Evolutionary conservation across 169 alveolate species (phyloP).

Genomic region (Babesia divergens): DNA sequence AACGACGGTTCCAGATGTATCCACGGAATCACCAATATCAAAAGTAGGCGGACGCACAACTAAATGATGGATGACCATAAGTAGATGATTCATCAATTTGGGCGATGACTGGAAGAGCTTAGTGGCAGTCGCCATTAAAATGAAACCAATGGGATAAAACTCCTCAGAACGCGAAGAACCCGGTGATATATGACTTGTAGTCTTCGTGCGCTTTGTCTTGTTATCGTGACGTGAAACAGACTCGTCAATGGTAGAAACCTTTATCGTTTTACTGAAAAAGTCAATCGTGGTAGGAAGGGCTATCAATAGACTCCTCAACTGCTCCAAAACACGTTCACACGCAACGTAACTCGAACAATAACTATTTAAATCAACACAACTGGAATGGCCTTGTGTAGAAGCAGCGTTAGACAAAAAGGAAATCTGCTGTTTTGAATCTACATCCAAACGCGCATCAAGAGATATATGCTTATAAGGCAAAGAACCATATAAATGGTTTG

Average conservation of each 20-base stretch:
- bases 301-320: slow-evolving; percentile 68
- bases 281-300: slow-evolving; percentile 66
- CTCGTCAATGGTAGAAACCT: slow-evolving; percentile 17
- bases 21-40: neutral
- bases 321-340: slow-evolving; percentile 74
- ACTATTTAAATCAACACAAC: slow-evolving; percentile 35
- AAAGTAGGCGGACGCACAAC: neutral
- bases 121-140: slow-evolving; percentile 68
- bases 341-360: slow-evolving; percentile 63
- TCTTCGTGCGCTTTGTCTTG: slow-evolving; percentile 20
- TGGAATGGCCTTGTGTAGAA: slow-evolving; percentile 22
- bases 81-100: slow-evolving; percentile 71
- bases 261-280: slow-evolving; percentile 43
- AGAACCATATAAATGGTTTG: slow-evolving; percentile 13
- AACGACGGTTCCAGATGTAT: neutral
- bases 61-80: slow-evolving; percentile 67
- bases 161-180: neutral
- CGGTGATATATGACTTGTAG: neutral
- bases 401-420: slow-evolving; percentile 14
- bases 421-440: neutral
- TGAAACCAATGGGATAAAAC: slow-evolving; percentile 66
- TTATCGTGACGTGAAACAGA: neutral
- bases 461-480: slow-evolving; percentile 15
- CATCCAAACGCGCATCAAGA: neutral
- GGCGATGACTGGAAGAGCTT: slow-evolving; percentile 71